Evolutionary conservation across 805 yeast genomes (phyloP).

Genomic region (Candida saitoana): DNA sequence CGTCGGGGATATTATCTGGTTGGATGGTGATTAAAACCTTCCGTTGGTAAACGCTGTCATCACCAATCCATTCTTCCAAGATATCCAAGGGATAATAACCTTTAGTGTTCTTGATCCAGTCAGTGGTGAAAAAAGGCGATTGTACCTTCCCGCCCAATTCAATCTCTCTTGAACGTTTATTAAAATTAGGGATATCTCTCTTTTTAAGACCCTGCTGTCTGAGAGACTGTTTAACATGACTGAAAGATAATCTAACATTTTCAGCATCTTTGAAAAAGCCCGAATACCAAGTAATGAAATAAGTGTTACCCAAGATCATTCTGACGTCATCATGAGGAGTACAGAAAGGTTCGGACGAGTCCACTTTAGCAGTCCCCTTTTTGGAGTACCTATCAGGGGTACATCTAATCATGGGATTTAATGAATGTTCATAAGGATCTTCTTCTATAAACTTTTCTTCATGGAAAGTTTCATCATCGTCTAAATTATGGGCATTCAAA

Average conservation of each 20-base stretch:
- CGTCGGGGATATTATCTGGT: constrained; percentile 62
- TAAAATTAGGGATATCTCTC: constrained; percentile 4
- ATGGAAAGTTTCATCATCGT: constrained; percentile 50
- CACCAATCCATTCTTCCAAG: constrained; percentile 56
- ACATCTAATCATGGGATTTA: constrained; percentile 81
- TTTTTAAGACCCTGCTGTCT: constrained; percentile 56
- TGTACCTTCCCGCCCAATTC: constrained; percentile 35
- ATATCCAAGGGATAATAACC: constrained; percentile 66
- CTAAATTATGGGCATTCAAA: constrained; percentile 70
- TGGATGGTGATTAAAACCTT: constrained; percentile 67
- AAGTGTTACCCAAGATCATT: constrained; percentile 57
- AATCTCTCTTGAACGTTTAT: constrained; percentile 30
- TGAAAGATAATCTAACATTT: constrained; percentile 63
- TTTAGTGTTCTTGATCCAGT: constrained; percentile 59
- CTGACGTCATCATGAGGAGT: constrained; percentile 63
- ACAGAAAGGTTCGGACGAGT: constrained; percentile 75
- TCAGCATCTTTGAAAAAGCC: constrained; percentile 54
- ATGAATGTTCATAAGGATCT: constrained; percentile 64
- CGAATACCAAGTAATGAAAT: constrained; percentile 81
- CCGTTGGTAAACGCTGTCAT: constrained; percentile 43
- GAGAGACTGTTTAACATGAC: constrained; percentile 55
- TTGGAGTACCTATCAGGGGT: constrained; percentile 70
- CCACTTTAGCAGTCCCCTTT: constrained; percentile 57
- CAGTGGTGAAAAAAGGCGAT: constrained; percentile 59
- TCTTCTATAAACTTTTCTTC: constrained; percentile 60